Evolutionary conservation across 2,329 filamentous ascomycete genomes (phyloP), one percentile per base, ranked within the genome.

Genomic region (Aureobasidium sp.): DNA sequence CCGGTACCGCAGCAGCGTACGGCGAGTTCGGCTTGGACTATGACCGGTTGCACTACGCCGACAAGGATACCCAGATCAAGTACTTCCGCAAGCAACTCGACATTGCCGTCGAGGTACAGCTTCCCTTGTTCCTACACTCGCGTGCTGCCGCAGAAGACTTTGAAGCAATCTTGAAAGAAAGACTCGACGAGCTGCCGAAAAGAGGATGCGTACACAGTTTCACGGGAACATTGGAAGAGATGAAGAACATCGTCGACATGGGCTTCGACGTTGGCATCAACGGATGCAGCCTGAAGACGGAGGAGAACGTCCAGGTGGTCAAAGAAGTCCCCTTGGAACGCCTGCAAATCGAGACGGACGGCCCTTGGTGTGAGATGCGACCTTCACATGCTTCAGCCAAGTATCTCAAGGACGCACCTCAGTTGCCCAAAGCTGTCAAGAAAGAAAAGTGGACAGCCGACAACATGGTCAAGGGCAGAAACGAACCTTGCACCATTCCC

Each of bases 21-120:
- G 94, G 94, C 51, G 94, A 99, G 74, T 90, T 99, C 64, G 94
- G 94, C 1, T 86, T 99, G 4, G 94, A 99, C 75, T 99, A 97
- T 71, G 94, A 99, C 75, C 85, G 94, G 1, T 77, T 99, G 37
- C 88, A 90, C 68, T 86, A 92, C 68, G 91, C 89, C 69, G 84
- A 86, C 40, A 89, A 86, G 68, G 85, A 86, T 25, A 82, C 87
- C 17, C 94, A 99, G 73, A 78, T 92, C 31, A 87, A 90, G 69
- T 91, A 90, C 62, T 99, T 99, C 71, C 84, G 86, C 43, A 82
- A 83, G 7, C 94, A 99, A 72, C 81, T 97, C 4, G 82, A 87
- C 61, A 79, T 97, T 3, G 91, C 89, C 0, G 82, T 88, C 6
- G 81, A 84, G 50, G 81, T 93, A 3, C 88, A 90, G 65, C 77